phyloP scores from a whole-genome alignment of 495 filamentous ascomycete genomes.

The Lophiostoma macrostomum region DNA sequence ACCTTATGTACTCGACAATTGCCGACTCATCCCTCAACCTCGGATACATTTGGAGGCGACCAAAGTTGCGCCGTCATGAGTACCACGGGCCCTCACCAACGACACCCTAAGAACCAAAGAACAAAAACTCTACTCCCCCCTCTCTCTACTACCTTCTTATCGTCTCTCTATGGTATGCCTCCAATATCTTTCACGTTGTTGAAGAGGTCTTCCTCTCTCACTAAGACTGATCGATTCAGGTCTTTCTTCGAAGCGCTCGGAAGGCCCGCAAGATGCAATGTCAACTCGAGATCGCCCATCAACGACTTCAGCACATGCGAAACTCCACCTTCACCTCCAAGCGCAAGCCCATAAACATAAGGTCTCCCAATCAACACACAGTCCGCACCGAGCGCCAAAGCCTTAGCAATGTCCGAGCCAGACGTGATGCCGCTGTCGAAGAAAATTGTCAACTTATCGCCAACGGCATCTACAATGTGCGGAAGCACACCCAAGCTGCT shows the following conservation, averaged over 20 bases:
- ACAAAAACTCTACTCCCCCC: too few relatives aligned
- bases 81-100: too few relatives aligned
- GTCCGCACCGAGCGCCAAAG: too few relatives aligned
- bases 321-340: too few relatives aligned
- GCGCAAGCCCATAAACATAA: too few relatives aligned
- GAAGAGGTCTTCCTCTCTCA: constrained; percentile 10
- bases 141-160: neutral
- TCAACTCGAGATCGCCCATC: too few relatives aligned
- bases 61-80: too few relatives aligned
- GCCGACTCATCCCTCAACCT: too few relatives aligned
- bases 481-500: constrained; percentile 46
- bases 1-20: too few relatives aligned
- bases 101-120: too few relatives aligned
- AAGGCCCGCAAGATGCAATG: constrained; percentile 6
- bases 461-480: constrained; percentile 50
- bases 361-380: constrained; percentile 52
- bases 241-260: constrained; percentile 1
- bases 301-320: too few relatives aligned
- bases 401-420: constrained; percentile 51
- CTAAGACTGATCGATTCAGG: neutral
- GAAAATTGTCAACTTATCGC: constrained; percentile 45
- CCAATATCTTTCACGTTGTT: neutral
- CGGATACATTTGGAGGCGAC: too few relatives aligned
- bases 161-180: neutral
- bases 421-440: constrained; percentile 52